Evolutionary conservation across 768 basidiomycete genomes (phyloP), one percentile per base, ranked within the genome.

Genomic region (Leccinum sublutescens): DNA sequence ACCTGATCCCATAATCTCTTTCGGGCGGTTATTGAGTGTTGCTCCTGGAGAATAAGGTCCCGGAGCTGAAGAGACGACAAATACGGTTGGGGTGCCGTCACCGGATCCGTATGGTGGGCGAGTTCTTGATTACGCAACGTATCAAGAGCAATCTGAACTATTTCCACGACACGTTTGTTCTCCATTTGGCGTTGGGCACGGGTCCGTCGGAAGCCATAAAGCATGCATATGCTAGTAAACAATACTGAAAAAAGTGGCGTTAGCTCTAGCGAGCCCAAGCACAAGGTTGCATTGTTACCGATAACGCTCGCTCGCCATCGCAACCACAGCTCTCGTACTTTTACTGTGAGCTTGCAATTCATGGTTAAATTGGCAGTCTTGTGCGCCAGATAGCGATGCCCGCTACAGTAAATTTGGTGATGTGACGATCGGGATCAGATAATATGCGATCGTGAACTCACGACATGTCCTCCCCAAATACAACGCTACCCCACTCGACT

Each of bases 21-120:
- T 58, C 92, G 80, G 33, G 76, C 78, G 23, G 82, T 68, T 40
- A 91, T 82, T 27, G 89, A 91, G 71, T 89, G 89, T 65, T 93
- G 88, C 59, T 89, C 85, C 66, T 89, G 87, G 33, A 97, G 76
- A 45, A 96, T 81, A 55, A 91, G 79, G 74, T 97, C 94, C 56
- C 95, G 89, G 49, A 97, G 82, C 70, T 95, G 93, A 53, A 92
- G 76, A 25, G 92, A 91, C 12, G 92, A 89, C 62, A 96, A 73
- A 78, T 88, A 93, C 8, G 91, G 85, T 47, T 85, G 80, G 8
- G 91, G 85, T 38, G 83, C 80, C 58, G 79, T 85, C 63, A 90
- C 83, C 14, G 93, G 91, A 71, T 94, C 92, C 64, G 85, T 83
- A 72, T 93, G 85, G 73, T 96, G 85, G 3, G 85, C 85, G 57